Conservation (phyloP, 306 rosid genomes). For the Vicia villosa region DNA sequence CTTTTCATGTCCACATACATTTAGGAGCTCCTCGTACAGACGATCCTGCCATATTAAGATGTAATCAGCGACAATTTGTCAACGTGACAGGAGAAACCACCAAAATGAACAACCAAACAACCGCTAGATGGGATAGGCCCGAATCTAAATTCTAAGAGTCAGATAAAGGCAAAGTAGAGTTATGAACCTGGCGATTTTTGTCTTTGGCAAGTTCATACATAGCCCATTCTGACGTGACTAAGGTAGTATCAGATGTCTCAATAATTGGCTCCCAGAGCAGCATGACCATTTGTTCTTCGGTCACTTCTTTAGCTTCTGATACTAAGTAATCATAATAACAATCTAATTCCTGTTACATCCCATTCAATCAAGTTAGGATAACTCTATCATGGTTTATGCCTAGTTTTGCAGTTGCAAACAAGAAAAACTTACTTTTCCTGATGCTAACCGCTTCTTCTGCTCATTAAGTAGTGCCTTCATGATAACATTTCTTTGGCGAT, state of each 20-base stretch:
- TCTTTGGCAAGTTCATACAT: slow-evolving; percentile 79
- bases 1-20: slow-evolving; percentile 58
- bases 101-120: not conserved
- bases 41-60: slow-evolving; percentile 49
- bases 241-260: slow-evolving; percentile 82
- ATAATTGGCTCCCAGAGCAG: slow-evolving; percentile 83
- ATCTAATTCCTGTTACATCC: slow-evolving; percentile 54
- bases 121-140: no score
- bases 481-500: slow-evolving; percentile 46
- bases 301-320: slow-evolving; percentile 64
- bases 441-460: slow-evolving; percentile 66
- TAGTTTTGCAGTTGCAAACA: not conserved
- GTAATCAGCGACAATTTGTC: not conserved
- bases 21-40: slow-evolving; percentile 54
- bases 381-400: not conserved
- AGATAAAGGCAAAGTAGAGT: not conserved
- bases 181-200: slow-evolving; percentile 64
- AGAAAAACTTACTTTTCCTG: slow-evolving; percentile 62
- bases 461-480: slow-evolving; percentile 66
- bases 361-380: slow-evolving; percentile 33
- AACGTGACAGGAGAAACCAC: not conserved
- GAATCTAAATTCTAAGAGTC: no score
- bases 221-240: slow-evolving; percentile 89
- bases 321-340: slow-evolving; percentile 67
- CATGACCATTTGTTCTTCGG: slow-evolving; percentile 62